Evolutionary conservation across 1,284 basidiomycete genomes (phyloP), one percentile per base, ranked within the genome.

Genomic region (Limonomyces culmigenus): DNA sequence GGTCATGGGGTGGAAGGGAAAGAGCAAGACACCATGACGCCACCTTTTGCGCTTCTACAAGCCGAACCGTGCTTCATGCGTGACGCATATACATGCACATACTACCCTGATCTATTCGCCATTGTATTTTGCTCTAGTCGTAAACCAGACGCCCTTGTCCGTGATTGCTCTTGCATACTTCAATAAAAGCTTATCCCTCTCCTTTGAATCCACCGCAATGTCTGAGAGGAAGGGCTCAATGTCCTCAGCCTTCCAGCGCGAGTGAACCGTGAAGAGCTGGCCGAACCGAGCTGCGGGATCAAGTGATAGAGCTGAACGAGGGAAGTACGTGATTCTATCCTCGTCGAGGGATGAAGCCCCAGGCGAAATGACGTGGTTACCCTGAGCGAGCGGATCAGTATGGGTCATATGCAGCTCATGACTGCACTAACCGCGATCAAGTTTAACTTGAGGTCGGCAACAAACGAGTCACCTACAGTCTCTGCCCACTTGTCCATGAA

Each of bases 131-230:
- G 65, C 64, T 42, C 80, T 58, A 2, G 75, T 63, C 1, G 76
- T 81, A 50, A 84, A 86, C 63, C 67, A 80, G 35, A 68, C 51
- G n/a, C n/a, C n/a, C n/a, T n/a, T n/a, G n/a, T n/a, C n/a, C n/a
- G n/a, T n/a, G n/a, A n/a, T 67, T 3, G 79, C 70, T 33, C 89
- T 62, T 18, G 86, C 81, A 51, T 80, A 85, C 56, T 88, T 93
- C 32, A 86, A 67, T 23, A 93, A 58, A 41, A 93, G 50, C 53
- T 78, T 87, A 48, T 95, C 89, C 32, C 79, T 62, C 45, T 86
- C 86, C 54, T 92, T 92, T n/a, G 60, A 59, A 49, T 84, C 74
- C 8, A 87, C 60, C 0, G 75, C 76, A 38, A 93, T 72, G 40
- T 88, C 87, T 5, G 64, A 57, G 11, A 95, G 56, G 55, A 91